Evolutionary conservation across 257 asterid genomes (phyloP).

Genomic region (Marsdenia floribunda): DNA sequence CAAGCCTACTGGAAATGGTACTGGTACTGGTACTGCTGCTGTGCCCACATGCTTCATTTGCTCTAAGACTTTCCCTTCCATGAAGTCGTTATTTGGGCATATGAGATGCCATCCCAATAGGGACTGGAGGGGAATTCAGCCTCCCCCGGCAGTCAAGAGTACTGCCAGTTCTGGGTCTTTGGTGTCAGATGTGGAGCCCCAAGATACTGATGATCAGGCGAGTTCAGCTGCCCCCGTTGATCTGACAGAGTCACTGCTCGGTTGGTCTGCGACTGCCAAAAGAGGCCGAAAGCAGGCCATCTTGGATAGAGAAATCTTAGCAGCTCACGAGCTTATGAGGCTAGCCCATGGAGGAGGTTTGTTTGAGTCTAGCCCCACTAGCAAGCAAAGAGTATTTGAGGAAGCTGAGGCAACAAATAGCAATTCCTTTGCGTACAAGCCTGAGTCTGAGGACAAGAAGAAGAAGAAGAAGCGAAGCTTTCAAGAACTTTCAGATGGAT

Average conservation of each 20-base stretch:
- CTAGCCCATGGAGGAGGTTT: conserved; percentile 31
- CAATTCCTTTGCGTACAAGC: conserved; percentile 18
- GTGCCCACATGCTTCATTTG: conserved; percentile 33
- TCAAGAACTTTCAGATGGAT: not conserved
- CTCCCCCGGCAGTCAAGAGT: conserved; percentile 25
- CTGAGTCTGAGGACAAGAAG: conserved; percentile 2
- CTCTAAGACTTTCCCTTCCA: conserved; percentile 39
- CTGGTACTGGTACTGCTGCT: not conserved
- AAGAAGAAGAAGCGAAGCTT: conserved; percentile 4
- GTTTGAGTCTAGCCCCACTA: conserved; percentile 5
- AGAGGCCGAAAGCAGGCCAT: conserved; percentile 44
- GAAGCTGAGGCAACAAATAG: conserved; percentile 28
- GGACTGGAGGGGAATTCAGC: conserved; percentile 54
- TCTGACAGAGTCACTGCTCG: conserved; percentile 18
- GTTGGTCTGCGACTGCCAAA: conserved; percentile 53
- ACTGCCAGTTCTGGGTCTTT: conserved; percentile 15
- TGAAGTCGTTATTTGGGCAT: conserved; percentile 57
- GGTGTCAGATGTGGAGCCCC: conserved; percentile 20
- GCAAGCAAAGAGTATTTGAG: conserved; percentile 5
- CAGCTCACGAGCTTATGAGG: conserved; percentile 41
- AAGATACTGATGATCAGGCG: not conserved
- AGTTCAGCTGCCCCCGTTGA: conserved; percentile 15
- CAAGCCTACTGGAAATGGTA: not conserved
- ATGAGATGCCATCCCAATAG: conserved; percentile 63
- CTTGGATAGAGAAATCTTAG: conserved; percentile 16